phyloP scores from a whole-genome alignment of 2,329 filamentous ascomycete species.

The Aspergillus thermomutatus region DNA sequence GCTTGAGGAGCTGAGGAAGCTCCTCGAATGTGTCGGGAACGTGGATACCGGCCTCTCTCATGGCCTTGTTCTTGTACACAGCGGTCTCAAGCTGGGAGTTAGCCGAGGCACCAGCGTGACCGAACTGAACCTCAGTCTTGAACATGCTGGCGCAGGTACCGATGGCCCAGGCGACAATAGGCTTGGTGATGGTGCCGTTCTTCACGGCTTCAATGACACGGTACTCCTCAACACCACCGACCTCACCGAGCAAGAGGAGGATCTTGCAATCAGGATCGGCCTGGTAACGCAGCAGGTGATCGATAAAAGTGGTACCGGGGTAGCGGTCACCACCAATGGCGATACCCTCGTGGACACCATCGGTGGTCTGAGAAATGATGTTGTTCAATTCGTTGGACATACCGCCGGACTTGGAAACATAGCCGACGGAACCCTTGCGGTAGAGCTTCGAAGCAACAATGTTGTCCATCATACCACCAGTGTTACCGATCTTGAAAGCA shows the following conservation, averaged over 20 bases:
- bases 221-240: constrained; percentile 99
- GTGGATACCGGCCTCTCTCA: constrained; percentile 91
- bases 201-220: constrained; percentile 98
- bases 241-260: constrained; percentile 90
- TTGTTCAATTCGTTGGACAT: constrained; percentile 99
- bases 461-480: constrained; percentile 99
- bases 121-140: constrained; percentile 99
- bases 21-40: constrained; percentile 98
- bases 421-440: constrained; percentile 96
- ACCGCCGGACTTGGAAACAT: constrained; percentile 99
- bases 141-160: constrained; percentile 99
- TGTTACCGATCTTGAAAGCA: constrained; percentile 99
- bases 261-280: constrained; percentile 98
- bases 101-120: constrained; percentile 96
- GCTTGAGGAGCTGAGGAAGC: constrained; percentile 70
- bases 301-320: constrained; percentile 98
- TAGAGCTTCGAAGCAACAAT: constrained; percentile 99
- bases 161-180: constrained; percentile 98
- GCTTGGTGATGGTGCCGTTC: constrained; percentile 92
- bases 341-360: constrained; percentile 98
- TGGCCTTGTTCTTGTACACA: constrained; percentile 91
- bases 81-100: constrained; percentile 99
- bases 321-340: constrained; percentile 99
- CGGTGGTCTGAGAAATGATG: constrained; percentile 93
- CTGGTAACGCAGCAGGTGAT: constrained; percentile 96